A percentile compares a stretch with the other conserved stretches of the same genome.
phyloP scores from a whole-genome alignment of 176 grass and related monocot species.

The Phoenix dactylifera region DNA sequence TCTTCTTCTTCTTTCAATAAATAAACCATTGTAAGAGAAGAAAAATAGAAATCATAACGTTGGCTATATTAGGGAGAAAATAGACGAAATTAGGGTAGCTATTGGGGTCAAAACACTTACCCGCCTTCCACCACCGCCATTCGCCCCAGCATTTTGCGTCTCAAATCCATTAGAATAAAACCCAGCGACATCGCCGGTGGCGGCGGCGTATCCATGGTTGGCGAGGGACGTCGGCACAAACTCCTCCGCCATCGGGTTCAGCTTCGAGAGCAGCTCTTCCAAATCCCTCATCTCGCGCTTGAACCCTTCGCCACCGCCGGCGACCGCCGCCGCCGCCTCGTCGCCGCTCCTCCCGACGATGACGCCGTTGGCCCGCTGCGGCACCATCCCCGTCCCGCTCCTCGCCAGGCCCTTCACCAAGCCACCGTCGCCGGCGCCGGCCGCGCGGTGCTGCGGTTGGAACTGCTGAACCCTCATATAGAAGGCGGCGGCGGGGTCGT shows the following conservation, averaged over 20 bases:
- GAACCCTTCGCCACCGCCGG: constrained; percentile 17
- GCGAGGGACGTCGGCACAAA: constrained; percentile 83
- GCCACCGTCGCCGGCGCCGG: constrained; percentile 10
- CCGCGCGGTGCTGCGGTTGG: not conserved
- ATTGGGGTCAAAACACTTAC: constrained; percentile 3
- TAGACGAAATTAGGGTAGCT: not conserved
- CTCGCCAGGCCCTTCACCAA: too few relatives aligned
- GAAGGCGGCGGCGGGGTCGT: not conserved
- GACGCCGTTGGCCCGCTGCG: not conserved
- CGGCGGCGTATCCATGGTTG: constrained; percentile 1
- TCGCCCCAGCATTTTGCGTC: not conserved
- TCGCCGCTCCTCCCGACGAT: not conserved
- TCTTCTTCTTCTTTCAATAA: constrained; percentile 45
- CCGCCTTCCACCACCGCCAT: constrained; percentile 20
- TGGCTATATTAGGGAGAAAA: not conserved
- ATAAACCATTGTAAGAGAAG: constrained; percentile 5
- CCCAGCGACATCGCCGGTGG: constrained; percentile 17
- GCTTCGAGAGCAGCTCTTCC: constrained; percentile 94
- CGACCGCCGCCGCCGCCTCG: not conserved
- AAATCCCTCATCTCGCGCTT: constrained; percentile 95
- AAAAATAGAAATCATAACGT: not conserved
- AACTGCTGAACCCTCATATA: not conserved
- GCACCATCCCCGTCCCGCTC: not conserved
- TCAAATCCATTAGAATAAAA: constrained; percentile 35
- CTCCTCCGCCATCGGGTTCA: constrained; percentile 99